Base-by-base conservation (phyloP, 2,329 filamentous ascomycete genomes). In the Beauveria rudraprayagi region DNA sequence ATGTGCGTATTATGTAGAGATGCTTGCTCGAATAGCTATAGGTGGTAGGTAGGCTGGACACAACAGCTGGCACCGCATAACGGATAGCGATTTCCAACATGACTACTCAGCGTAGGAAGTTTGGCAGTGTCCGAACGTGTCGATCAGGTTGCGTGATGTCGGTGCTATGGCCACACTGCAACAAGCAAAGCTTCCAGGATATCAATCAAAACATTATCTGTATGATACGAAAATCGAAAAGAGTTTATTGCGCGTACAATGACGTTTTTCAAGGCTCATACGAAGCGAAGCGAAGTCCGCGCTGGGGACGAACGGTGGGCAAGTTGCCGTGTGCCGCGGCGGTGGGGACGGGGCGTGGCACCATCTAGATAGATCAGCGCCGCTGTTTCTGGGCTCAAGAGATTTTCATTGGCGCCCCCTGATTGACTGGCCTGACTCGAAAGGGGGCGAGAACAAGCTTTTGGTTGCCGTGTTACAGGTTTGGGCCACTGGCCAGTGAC, bases 291-390 rank as follows among this genome's bases (percentile, higher is more conserved):
- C 11, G 17, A 9, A 37, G 22, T 52, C 28, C 34, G 48, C 48
- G 30, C n/a, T 30, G 14, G 5, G 50, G 30, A 52, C 2, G 11
- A 10, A 24, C 14, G 26, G 34, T 37, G 34, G 34, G 14, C 22
- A 52, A 22, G 34, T n/a, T 37, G 34, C 34, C 34, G 34, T 37
- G 34, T 37, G 34, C 14, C 34, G 34, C 16, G n/a, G 51, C 37
- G 19, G 51, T 54, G 51, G 51, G 26, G 51, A 43, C 16, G 9
- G 19, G 34, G n/a, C 51, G 26, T 41, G 19, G 22, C 19, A 43
- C 51, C 51, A 54, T 54, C 51, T 41, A 54, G 51, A 54, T 54
- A 54, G 51, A 54, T 54, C 51, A 26, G 51, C 51, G 51, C n/a
- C 22, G 50, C 37, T 52, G 50, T 37, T 37, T 37, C 34, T 37